Base-by-base conservation (phyloP, 352 stramenopile species). In the Nothophytophthora sp. region DNA sequence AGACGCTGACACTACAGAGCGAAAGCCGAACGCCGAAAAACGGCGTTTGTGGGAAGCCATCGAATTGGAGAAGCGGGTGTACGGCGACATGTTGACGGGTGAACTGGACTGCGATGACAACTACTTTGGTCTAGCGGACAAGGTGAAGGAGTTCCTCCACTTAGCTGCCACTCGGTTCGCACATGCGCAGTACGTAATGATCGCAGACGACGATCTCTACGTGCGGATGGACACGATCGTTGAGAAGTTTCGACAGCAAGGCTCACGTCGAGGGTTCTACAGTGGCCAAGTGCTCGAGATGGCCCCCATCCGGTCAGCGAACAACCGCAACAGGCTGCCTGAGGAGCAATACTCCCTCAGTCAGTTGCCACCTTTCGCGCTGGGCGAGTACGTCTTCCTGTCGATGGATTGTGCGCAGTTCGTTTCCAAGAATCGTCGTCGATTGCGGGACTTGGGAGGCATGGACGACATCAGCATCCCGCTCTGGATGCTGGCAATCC, bases 391-490 rank as follows among this genome's bases (percentile, higher is more conserved):
- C 36, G 78, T 70, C 28, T 20, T 77, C 9, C 24, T 84, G 9
- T 84, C 73, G 5, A 62, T 64, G 40, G 73, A 77, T 37, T 74
- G 64, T 10, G 70, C 61, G 13, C 36, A 72, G 12, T 83, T 74
- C 36, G 70, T 84, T 27, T 47, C 55, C 1, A 35, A 48, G 12
- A 84, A 84, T 32, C 33, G 43, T 4, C 44, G 42, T 47, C 51
- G 25, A 2, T 22, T 77, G 15, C 48, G 44, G 5, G 55, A 49
- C 18, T 28, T 85, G 7, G 70, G 63, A 9, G 50, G 43, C 6
- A 42, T 88, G 4, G 76, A 90, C 32, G 76, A 90, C 44, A 68
- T 81, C 3, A 79, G 71, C 2, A 50, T 88, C 27, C 67, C 63
- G 5, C 49, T 83, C 2, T 88, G 79, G 76, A 48, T 86, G 42